phyloP scores from a whole-genome alignment of 441 rosid species.

The Populus tomentosa region DNA sequence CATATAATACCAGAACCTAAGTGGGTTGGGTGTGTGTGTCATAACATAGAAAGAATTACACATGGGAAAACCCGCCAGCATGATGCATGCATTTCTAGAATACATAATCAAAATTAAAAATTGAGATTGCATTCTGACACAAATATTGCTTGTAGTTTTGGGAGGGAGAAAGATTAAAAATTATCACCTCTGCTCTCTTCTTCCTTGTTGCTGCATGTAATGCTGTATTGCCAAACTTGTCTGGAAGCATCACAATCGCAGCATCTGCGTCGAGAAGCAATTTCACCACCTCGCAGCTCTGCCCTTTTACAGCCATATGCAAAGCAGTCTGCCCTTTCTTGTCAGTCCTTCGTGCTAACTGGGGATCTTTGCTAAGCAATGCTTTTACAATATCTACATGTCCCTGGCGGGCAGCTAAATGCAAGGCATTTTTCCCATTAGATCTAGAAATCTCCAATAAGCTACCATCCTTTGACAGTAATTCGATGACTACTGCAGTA shows the following conservation, averaged over 20 bases:
- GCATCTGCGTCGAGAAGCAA: slow-evolving; percentile 88
- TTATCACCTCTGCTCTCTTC: slow-evolving; percentile 79
- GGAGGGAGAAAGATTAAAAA: slow-evolving; percentile 5
- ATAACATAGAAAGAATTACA: background rate
- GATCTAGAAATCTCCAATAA: slow-evolving; percentile 75
- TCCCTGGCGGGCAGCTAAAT: slow-evolving; percentile 86
- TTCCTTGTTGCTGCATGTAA: slow-evolving; percentile 93
- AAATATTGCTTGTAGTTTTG: background rate
- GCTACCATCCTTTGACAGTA: slow-evolving; percentile 71
- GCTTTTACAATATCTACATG: slow-evolving; percentile 78
- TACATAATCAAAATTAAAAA: background rate
- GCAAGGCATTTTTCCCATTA: slow-evolving; percentile 86
- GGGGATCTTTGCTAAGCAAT: slow-evolving; percentile 76
- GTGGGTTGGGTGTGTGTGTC: background rate
- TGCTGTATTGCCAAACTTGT: slow-evolving; percentile 86
- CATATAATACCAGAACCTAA: background rate
- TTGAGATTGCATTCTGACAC: background rate
- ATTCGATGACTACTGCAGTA: slow-evolving; percentile 75
- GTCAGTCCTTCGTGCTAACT: slow-evolving; percentile 82
- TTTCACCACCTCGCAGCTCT: slow-evolving; percentile 84
- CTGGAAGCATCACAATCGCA: slow-evolving; percentile 92
- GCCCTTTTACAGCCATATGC: slow-evolving; percentile 99
- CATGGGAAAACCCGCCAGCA: background rate
- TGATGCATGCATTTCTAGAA: background rate
- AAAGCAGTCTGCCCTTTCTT: slow-evolving; percentile 95